Percentiles rank a stretch among this genome's conserved stretches.
Conservation (phyloP, 2,329 filamentous ascomycete species). For the Paracamarosporium sp. region DNA sequence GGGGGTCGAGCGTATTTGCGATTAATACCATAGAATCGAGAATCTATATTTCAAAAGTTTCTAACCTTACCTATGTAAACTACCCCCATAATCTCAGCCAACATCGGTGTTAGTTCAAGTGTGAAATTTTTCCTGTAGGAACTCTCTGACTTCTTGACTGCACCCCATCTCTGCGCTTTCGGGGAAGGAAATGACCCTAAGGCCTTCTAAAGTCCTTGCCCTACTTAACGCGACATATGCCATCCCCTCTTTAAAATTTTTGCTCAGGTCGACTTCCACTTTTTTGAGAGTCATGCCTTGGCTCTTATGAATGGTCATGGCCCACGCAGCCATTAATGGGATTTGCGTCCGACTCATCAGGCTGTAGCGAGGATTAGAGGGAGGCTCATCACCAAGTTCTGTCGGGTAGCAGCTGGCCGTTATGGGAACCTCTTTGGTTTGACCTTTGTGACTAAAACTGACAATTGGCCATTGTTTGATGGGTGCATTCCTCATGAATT, state of each 20-base stretch:
- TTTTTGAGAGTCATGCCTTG: conserved; percentile 66
- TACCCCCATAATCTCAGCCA: too few relatives aligned
- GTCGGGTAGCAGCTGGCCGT: conserved; percentile 59
- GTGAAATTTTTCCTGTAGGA: conserved; percentile 36
- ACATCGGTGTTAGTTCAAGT: background rate
- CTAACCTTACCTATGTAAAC: too few relatives aligned
- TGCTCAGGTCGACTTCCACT: conserved; percentile 61
- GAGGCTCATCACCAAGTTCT: conserved; percentile 51
- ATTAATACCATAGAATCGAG: background rate
- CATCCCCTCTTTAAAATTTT: conserved; percentile 64
- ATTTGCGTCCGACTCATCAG: conserved; percentile 65
- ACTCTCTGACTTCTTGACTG: conserved; percentile 42
- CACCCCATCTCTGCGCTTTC: conserved; percentile 23
- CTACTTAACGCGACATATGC: conserved; percentile 68
- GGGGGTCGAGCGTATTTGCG: background rate
- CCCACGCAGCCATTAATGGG: conserved; percentile 66
- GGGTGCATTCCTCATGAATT: background rate
- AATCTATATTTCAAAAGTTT: too few relatives aligned
- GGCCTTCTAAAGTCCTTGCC: conserved; percentile 59
- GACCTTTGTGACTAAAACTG: conserved; percentile 57
- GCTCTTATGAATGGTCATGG: conserved; percentile 68
- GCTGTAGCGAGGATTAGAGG: conserved; percentile 51
- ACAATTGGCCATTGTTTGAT: background rate
- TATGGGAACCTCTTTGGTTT: conserved; percentile 48
- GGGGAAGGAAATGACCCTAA: conserved; percentile 49